Evolutionary conservation across 495 filamentous ascomycete genomes (phyloP), one percentile per base, ranked within the genome.

Genomic region (Tirmania nivea): DNA sequence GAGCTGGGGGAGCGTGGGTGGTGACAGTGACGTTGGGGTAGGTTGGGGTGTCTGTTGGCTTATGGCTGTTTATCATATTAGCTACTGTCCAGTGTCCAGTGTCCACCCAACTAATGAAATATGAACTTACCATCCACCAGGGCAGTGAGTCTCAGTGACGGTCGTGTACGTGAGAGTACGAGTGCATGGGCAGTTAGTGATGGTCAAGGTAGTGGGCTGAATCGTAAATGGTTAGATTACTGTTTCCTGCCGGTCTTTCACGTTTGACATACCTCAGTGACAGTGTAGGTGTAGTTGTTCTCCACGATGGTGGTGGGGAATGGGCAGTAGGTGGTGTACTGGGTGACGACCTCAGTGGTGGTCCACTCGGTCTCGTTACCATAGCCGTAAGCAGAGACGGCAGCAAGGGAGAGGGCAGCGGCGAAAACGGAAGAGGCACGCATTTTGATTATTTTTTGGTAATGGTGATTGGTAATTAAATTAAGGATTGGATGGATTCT

Each of bases 271-370:
- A 77, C 79, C 70, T 78, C 75, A 63, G 82, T 82, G 69, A 88
- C 76, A 65, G 77, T 84, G 79, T 85, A 83, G 71, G 84, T 90
- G 55, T 72, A 67, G 67, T 69, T 70, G 67, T 74, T 76, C 72
- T 79, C 71, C 65, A 75, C 76, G 69, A 92, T 67, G 58, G 70
- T 63, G 63, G 87, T 92, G 60, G 86, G 67, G 62, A 69, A 71
- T 12, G 85, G 82, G 82, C 87, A 93, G 79, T 74, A 86, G 65
- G 86, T 93, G 73, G 80, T 83, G 75, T 80, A 81, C 48, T 76
- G 71, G 52, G 81, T 86, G 62, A 88, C 77, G 51, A 83, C 71
- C 72, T 89, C 80, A 57, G 84, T 93, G 70, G 75, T 76, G 49
- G 67, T 70, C 59, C 64, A 71, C 57, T 60, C 60, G 12, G 39